Base-by-base conservation (phyloP, 1,139 yeast genomes). In the Sugiyamaella grinbergsii region DNA sequence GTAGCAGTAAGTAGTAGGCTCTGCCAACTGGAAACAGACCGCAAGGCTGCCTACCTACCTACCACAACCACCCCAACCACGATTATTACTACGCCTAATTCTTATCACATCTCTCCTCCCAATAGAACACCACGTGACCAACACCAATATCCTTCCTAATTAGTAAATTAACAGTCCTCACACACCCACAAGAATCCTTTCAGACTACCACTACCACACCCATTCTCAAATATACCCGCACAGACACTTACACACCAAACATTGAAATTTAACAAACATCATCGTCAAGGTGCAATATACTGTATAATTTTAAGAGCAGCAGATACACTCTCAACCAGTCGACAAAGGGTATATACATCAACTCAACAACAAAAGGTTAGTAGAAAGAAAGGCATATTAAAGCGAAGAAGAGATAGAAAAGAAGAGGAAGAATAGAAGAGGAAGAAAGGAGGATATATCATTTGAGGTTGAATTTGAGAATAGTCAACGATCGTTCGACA, bases 311-410 rank as follows among this genome's bases (percentile, higher is more conserved):
- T 29, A 22, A 22, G 26, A 34, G 47, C 18, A 43, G 41, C 28
- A 23, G 47, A 43, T 22, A 31, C 36, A 34, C 47, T 42, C 44
- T 41, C 41, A 26, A 24, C 41, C 41, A 43, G 47, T 36, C 47
- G 47, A 43, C 47, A 43, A 29, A 36, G 47, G 46, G 46, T 42
- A 42, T 33, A 43, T 26, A 43, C 47, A 43, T 43, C 47, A 43
- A 34, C 47, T 23, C 40, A 37, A 43, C 47, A 43, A 43, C 41
- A 43, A 43, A n/a, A 43, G 47, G 47, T 43, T 33, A 43, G 47
- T 43, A 43, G 18, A 16, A n/a, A 23, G 5, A 8, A 23, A n/a
- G n/a, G 5, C 8, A 23, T 5, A 29, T 41, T 20, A 7, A 28
- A 22, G 33, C 10, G 31, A 33, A 33, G 19, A 33, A 18, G 32